Percentiles rank a stretch among this genome's conserved stretches.
These are phyloP conservation scores for Diutina scorzettiae DNA, from an alignment of 1,139 yeast species.

Conservation along the genomic window DNA sequence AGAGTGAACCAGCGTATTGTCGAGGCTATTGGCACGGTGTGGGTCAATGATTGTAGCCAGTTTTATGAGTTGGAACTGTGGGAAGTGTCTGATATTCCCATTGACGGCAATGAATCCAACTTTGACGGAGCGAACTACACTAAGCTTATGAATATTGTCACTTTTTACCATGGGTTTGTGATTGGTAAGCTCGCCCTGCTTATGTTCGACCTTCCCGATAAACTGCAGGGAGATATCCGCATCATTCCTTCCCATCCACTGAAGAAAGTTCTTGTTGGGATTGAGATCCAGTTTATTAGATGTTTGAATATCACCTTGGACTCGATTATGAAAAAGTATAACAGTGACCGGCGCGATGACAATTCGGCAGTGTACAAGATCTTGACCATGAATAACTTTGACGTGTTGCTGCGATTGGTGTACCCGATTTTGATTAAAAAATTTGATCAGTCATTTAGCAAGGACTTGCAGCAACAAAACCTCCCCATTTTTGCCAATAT, in stretches of 20 bases:
- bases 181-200: constrained; percentile 22
- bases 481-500: constrained; percentile 32
- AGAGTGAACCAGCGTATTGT: constrained; percentile 27
- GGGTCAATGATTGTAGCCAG: constrained; percentile 39
- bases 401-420: constrained; percentile 21
- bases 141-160: constrained; percentile 32
- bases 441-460: constrained; percentile 26
- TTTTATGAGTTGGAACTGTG: constrained; percentile 33
- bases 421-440: constrained; percentile 23
- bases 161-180: constrained; percentile 24
- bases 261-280: constrained; percentile 28
- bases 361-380: constrained; percentile 22
- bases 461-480: constrained; percentile 26
- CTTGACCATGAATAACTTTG: constrained; percentile 35
- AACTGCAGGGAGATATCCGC: constrained; percentile 16
- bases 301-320: constrained; percentile 40
- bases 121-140: constrained; percentile 17
- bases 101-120: not conserved
- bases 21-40: constrained; percentile 34
- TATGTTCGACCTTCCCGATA: constrained; percentile 20
- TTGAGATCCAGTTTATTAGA: constrained; percentile 37
- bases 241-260: constrained; percentile 29
- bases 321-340: constrained; percentile 33
- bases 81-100: constrained; percentile 16
- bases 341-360: constrained; percentile 15